phyloP scores from a whole-genome alignment of 331 rosid species.

The Prunus yedoensis region DNA sequence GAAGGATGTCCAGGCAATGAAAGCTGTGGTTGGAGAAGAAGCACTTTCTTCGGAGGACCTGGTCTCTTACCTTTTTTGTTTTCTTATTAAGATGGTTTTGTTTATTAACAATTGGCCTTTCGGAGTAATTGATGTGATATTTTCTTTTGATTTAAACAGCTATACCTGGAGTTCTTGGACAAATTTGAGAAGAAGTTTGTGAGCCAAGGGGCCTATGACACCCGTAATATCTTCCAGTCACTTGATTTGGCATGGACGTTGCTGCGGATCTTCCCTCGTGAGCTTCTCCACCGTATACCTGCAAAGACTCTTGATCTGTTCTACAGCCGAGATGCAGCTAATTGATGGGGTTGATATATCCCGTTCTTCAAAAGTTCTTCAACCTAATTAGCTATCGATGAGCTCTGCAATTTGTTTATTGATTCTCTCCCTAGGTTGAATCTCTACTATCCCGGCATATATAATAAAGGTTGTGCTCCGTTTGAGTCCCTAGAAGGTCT shows the following conservation, averaged over 20 bases:
- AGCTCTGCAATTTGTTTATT: slow-evolving; percentile 45
- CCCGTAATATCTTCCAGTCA: slow-evolving; percentile 97
- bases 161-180: slow-evolving; percentile 98
- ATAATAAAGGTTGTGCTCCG: slow-evolving; percentile 44
- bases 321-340: slow-evolving; percentile 87
- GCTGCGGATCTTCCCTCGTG: slow-evolving; percentile 98
- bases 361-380: slow-evolving; percentile 11
- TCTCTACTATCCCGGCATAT: slow-evolving; percentile 39
- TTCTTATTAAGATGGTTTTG: slow-evolving; percentile 5
- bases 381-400: slow-evolving; percentile 41
- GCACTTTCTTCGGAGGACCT: slow-evolving; percentile 98
- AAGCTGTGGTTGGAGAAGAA: slow-evolving; percentile 99
- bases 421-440: slow-evolving; percentile 41
- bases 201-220: slow-evolving; percentile 94
- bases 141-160: slow-evolving; percentile 43
- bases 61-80: slow-evolving; percentile 42
- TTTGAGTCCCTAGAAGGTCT: slow-evolving; percentile 41
- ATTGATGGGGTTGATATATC: slow-evolving; percentile 41
- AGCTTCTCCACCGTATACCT: slow-evolving; percentile 99
- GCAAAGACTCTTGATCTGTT: slow-evolving; percentile 89
- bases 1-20: slow-evolving; percentile 99
- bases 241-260: slow-evolving; percentile 98
- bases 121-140: slow-evolving; percentile 23
- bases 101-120: neutral
- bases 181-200: slow-evolving; percentile 98